Evolutionary conservation across 805 yeast genomes (phyloP).

Genomic region (Lachancea sp.): DNA sequence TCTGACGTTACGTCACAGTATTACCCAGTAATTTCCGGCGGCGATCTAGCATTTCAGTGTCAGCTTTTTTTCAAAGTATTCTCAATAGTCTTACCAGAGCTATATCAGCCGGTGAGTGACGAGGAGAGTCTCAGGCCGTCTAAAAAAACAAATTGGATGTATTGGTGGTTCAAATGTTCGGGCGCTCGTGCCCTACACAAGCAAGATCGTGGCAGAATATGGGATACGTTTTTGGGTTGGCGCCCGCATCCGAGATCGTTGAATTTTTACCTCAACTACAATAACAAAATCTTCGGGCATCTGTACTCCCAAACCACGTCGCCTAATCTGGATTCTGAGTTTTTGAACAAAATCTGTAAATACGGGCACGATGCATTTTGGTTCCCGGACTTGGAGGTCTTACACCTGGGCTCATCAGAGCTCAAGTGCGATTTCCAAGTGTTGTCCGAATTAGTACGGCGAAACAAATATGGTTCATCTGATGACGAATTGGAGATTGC

Average conservation of each 20-base stretch:
- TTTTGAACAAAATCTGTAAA: conserved; percentile 12
- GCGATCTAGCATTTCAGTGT: conserved; percentile 29
- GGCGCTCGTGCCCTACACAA: conserved; percentile 82
- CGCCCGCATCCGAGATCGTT: conserved; percentile 38
- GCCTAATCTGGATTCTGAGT: conserved; percentile 1
- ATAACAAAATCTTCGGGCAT: conserved; percentile 28
- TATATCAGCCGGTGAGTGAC: conserved; percentile 68
- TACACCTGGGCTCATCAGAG: conserved; percentile 23
- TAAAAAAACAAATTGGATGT: conserved; percentile 73
- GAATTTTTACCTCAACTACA: conserved; percentile 32
- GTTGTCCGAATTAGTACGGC: conserved; percentile 23
- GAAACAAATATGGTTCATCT: conserved; percentile 20
- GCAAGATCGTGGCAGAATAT: conserved; percentile 75
- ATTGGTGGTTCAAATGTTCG: conserved; percentile 92
- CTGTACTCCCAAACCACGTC: conserved; percentile 16
- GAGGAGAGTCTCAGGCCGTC: conserved; percentile 63
- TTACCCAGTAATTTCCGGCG: conserved; percentile 32
- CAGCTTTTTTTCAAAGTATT: conserved; percentile 48
- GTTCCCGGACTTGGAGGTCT: conserved; percentile 32
- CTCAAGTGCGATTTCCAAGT: conserved; percentile 26
- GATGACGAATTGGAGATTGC: conserved; percentile 5
- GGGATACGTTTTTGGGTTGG: conserved; percentile 87
- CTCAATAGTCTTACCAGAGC: conserved; percentile 66
- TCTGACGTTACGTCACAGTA: conserved; percentile 13
- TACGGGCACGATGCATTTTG: conserved; percentile 30